A percentile compares a stretch with the other conserved stretches of the same genome.
phyloP scores from a whole-genome alignment of 225 moss, liverwort and hornwort genomes.

The Thuidium tamariscinum region DNA sequence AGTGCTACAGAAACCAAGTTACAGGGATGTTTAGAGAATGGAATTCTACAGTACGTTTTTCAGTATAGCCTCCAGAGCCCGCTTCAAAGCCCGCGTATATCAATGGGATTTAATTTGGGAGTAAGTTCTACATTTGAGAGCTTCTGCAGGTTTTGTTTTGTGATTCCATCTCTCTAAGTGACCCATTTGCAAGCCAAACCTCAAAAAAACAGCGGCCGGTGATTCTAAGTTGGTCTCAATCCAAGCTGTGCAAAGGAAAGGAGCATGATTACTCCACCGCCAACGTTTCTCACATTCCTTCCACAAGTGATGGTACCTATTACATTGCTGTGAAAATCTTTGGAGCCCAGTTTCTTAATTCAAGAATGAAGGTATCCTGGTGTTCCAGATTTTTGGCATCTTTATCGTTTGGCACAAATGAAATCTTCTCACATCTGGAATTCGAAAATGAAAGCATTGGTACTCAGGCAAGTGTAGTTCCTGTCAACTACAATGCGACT shows the following conservation, averaged over 20 bases:
- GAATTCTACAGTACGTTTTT: too few species aligned
- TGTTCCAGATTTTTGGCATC: not conserved
- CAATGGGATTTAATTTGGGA: too few species aligned
- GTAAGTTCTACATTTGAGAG: too few species aligned
- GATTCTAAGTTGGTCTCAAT: not conserved
- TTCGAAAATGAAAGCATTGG: not conserved
- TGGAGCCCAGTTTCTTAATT: not conserved
- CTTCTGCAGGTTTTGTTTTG: not conserved
- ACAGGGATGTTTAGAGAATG: too few species aligned
- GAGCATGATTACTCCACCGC: not conserved
- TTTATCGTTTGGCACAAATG: too few species aligned
- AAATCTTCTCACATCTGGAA: not conserved
- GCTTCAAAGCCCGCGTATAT: too few species aligned
- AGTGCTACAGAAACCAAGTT: not conserved
- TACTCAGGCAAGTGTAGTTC: not conserved
- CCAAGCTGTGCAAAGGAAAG: not conserved
- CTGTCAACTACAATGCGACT: not conserved
- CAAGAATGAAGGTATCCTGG: not conserved
- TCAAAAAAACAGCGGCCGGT: not conserved
- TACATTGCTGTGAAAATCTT: not conserved
- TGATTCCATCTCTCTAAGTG: not conserved
- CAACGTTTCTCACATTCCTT: not conserved
- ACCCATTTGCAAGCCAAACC: not conserved
- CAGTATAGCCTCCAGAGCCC: too few species aligned
- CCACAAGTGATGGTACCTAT: not conserved